Base-by-base conservation (phyloP, 345 rosid species). In the Camelina laxa region DNA sequence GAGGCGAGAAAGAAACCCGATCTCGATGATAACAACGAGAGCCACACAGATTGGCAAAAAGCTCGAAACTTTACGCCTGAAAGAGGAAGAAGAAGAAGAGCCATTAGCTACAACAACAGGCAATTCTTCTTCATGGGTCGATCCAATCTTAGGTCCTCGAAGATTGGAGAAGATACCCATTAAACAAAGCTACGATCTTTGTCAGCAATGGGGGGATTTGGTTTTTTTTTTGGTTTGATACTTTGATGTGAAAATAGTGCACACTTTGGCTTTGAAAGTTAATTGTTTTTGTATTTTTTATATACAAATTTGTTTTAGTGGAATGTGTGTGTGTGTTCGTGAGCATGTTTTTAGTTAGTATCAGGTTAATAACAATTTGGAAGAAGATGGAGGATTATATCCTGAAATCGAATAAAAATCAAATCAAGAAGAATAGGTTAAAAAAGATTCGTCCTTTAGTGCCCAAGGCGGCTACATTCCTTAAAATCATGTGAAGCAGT, bases 1-100 rank as follows among this genome's bases (percentile, higher is more conserved):
- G 22, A 94, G 88, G 17, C 88, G 88, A 84, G 96, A 90, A 72
- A 94, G 80, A 62, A 89, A 87, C 61, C 80, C 84, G 75, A 91
- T 86, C 85, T 91, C 95, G 35, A 83, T 84, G 57, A 85, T 44
- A 39, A 91, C 87, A 16, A 87, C 93, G 8, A 91, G 61, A 36
- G 84, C 83, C 30, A 94, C 90, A 61, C 87, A 83, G 60, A 88
- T 56, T 10, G 91, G 91, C 79, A 94, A 67, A 57, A 84, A 62
- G 70, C 71, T 89, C 36, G 89, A 82, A 75, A 90, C 91, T 80
- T 85, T 94, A 75, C 63, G 78, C 80, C 78, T 90, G 62, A 72
- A 19, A 41, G 72, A 56, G 44, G 76, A 58, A 22, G 65, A 62
- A 11, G 72, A 47, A 19, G 85, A 69, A 35, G 85, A 49, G 60